phyloP scores from a whole-genome alignment of 208 protist genomes.

The Wallacemonas sp. region DNA sequence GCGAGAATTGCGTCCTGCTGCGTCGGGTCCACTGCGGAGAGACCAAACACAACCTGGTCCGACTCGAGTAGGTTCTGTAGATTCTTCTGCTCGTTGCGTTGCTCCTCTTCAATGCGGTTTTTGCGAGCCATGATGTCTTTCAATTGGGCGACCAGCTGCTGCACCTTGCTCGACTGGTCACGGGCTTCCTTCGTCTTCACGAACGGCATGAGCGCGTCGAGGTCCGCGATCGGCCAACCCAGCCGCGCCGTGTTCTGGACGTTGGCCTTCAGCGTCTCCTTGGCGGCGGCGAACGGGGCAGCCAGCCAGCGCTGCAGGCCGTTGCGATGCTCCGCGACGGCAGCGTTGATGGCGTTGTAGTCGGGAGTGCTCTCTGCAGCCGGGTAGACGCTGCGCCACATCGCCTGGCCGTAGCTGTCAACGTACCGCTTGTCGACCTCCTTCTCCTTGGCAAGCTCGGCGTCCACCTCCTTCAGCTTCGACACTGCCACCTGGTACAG shows the following conservation, averaged over 20 bases:
- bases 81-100: conserved; percentile 30
- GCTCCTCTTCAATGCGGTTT: conserved; percentile 30
- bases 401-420: conserved; percentile 69
- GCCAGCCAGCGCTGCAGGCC: conserved; percentile 42
- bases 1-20: conserved; percentile 55
- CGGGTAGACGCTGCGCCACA: conserved; percentile 63
- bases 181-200: conserved; percentile 59
- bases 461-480: conserved; percentile 59
- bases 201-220: conserved; percentile 86
- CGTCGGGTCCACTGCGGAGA: conserved; percentile 56
- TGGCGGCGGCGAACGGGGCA: conserved; percentile 43
- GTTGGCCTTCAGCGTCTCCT: conserved; percentile 43
- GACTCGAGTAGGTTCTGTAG: conserved; percentile 69
- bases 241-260: conserved; percentile 62
- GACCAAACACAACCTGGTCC: conserved; percentile 57
- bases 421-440: conserved; percentile 43
- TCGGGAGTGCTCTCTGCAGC: conserved; percentile 42
- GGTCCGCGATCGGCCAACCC: conserved; percentile 64
- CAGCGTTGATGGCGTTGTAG: conserved; percentile 45
- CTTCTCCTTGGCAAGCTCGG: conserved; percentile 54
- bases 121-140: conserved; percentile 50
- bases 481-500: conserved; percentile 37
- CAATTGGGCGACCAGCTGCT: conserved; percentile 44
- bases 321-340: conserved; percentile 54
- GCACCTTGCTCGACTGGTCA: conserved; percentile 54